A percentile compares a stretch with the other conserved stretches of the same genome.
Conservation (phyloP, 2,329 filamentous ascomycete genomes). For the Claviceps sp. region DNA sequence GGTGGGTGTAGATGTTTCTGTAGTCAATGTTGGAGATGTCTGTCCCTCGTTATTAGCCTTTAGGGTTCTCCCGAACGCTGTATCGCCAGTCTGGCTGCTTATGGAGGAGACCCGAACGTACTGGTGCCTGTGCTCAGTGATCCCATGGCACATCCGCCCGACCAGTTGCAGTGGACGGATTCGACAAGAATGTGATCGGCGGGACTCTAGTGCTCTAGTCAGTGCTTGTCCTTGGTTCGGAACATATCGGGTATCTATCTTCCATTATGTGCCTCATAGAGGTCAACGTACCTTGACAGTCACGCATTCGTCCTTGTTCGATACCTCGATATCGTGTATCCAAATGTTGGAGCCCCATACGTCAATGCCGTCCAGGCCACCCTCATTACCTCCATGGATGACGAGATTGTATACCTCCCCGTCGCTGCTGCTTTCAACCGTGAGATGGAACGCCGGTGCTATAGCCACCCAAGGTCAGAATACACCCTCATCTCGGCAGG, state of each 20-base stretch:
- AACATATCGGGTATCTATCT: too few species aligned
- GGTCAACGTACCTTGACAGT: background rate
- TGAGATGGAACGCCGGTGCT: background rate
- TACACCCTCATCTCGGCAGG: background rate
- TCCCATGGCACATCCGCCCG: background rate
- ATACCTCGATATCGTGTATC: background rate
- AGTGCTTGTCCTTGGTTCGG: too few species aligned
- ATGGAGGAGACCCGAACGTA: background rate
- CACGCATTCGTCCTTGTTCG: slow-evolving; percentile 1
- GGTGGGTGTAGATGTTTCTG: background rate
- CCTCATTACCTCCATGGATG: background rate
- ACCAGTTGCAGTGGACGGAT: slow-evolving; percentile 1
- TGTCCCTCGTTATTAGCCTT: background rate
- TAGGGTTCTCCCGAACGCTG: background rate
- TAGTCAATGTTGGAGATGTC: background rate
- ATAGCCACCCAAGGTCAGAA: background rate
- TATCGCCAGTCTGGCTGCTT: too few species aligned
- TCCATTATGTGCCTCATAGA: background rate
- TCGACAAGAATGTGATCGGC: background rate
- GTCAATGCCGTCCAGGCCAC: background rate
- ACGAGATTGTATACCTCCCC: background rate
- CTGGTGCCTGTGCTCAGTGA: background rate
- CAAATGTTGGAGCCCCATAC: slow-evolving; percentile 2
- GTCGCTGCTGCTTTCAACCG: background rate
- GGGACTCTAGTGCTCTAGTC: background rate